Conservation (phyloP, 2,329 filamentous ascomycete genomes). For the Didymella sp. region DNA sequence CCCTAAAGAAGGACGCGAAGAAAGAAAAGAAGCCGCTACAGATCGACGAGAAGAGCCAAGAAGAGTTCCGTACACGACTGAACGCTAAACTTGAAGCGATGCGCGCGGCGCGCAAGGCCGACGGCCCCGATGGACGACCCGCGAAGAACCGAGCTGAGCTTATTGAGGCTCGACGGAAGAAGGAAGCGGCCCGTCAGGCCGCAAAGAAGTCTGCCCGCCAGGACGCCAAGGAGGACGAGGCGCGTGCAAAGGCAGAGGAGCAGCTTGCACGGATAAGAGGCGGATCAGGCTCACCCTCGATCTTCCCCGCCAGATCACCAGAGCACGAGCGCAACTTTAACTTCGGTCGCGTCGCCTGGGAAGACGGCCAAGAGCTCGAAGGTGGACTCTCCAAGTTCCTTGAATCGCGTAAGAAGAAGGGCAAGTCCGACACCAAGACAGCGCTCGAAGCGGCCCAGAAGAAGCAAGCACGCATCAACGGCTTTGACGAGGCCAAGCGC, state of each 20-base stretch:
- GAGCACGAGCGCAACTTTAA: slow-evolving; percentile 72
- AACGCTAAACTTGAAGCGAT: slow-evolving; percentile 84
- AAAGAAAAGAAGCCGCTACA: slow-evolving; percentile 43
- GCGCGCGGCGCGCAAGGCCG: slow-evolving; percentile 84
- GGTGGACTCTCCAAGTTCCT: slow-evolving; percentile 69
- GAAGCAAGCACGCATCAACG: slow-evolving; percentile 79
- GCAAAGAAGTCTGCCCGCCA: slow-evolving; percentile 86
- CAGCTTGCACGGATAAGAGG: slow-evolving; percentile 64
- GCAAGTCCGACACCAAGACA: slow-evolving; percentile 82
- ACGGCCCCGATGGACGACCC: slow-evolving; percentile 79
- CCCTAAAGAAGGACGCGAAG: slow-evolving; percentile 38
- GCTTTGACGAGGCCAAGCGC: slow-evolving; percentile 79
- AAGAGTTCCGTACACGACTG: slow-evolving; percentile 78
- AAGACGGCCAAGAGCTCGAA: slow-evolving; percentile 81
- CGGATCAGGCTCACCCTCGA: slow-evolving; percentile 64
- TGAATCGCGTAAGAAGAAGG: slow-evolving; percentile 76
- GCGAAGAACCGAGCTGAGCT: slow-evolving; percentile 89
- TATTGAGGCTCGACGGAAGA: slow-evolving; percentile 85
- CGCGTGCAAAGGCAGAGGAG: slow-evolving; percentile 64
- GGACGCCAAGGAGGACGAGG: slow-evolving; percentile 81
- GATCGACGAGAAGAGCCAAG: slow-evolving; percentile 62
- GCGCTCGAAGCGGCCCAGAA: slow-evolving; percentile 86
- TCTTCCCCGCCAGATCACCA: slow-evolving; percentile 56
- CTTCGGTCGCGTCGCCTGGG: slow-evolving; percentile 91
- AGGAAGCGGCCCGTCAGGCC: slow-evolving; percentile 83